Conservation (phyloP, 169 alveolate genomes). For the Eimeria falciformis region DNA sequence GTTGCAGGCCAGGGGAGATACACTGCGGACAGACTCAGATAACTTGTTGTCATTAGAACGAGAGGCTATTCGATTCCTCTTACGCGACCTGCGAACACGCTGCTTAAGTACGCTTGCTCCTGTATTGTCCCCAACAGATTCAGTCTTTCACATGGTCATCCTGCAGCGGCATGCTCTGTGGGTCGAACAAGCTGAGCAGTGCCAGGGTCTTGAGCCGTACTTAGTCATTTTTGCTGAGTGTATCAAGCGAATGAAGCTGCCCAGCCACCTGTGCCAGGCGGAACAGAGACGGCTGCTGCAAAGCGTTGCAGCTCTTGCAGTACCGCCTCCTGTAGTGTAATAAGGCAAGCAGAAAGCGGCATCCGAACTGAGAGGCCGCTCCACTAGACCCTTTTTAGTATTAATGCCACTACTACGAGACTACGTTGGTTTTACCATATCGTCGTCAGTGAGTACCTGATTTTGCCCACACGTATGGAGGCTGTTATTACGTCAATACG, state of each 20-base stretch:
- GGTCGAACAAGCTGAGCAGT: slow-evolving; percentile 66
- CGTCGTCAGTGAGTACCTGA: too few species aligned
- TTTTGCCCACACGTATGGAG: too few species aligned
- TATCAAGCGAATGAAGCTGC: slow-evolving; percentile 73
- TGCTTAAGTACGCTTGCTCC: slow-evolving; percentile 65
- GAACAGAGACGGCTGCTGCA: slow-evolving; percentile 71
- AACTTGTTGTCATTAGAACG: slow-evolving; percentile 52
- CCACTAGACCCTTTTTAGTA: too few species aligned
- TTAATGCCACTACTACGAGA: too few species aligned
- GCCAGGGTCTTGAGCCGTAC: slow-evolving; percentile 67
- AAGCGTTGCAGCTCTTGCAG: slow-evolving; percentile 61
- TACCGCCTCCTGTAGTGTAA: not conserved
- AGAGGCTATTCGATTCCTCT: slow-evolving; percentile 71
- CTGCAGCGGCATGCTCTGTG: slow-evolving; percentile 62
- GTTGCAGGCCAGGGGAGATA: not conserved
- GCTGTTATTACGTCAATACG: too few species aligned
- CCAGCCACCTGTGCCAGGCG: slow-evolving; percentile 70
- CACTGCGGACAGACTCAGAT: not conserved
- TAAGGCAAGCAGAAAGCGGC: not conserved
- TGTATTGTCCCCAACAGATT: slow-evolving; percentile 36
- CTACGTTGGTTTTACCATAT: too few species aligned
- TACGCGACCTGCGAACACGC: slow-evolving; percentile 62
- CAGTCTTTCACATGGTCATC: slow-evolving; percentile 25
- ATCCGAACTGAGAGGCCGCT: too few species aligned
- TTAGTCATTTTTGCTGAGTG: slow-evolving; percentile 71